Conservation (phyloP, 2,329 filamentous ascomycete species). For the Pleochaeta shiraiana region DNA sequence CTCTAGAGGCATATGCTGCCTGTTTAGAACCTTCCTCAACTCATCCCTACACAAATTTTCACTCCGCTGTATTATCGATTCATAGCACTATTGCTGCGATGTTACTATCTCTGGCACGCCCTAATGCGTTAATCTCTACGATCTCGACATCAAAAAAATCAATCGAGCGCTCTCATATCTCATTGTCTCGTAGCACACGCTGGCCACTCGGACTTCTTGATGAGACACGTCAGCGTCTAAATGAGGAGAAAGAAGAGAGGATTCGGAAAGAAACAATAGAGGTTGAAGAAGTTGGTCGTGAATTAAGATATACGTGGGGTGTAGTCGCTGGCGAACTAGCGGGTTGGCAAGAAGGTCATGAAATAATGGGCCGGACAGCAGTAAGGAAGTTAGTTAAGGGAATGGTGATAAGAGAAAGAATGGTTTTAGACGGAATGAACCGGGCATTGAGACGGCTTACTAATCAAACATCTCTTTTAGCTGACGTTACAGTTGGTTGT, state of each 20-base stretch:
- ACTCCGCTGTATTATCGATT: slow-evolving; percentile 57
- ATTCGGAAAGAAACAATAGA: slow-evolving; percentile 49
- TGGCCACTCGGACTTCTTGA: slow-evolving; percentile 72
- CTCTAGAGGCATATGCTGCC: slow-evolving; percentile 50
- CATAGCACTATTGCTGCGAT: slow-evolving; percentile 69
- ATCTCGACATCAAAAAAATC: slow-evolving; percentile 55
- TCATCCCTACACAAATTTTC: slow-evolving; percentile 50
- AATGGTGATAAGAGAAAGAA: slow-evolving; percentile 62
- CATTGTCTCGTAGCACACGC: slow-evolving; percentile 48
- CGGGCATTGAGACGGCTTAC: slow-evolving; percentile 40
- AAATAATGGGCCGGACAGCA: slow-evolving; percentile 50
- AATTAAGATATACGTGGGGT: slow-evolving; percentile 80
- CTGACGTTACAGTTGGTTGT: no score
- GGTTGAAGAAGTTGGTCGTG: slow-evolving; percentile 50
- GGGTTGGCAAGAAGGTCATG: slow-evolving; percentile 81
- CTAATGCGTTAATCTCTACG: slow-evolving; percentile 51
- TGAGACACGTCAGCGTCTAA: slow-evolving; percentile 61
- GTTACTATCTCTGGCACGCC: slow-evolving; percentile 55
- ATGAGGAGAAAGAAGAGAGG: slow-evolving; percentile 67
- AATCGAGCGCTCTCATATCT: slow-evolving; percentile 57
- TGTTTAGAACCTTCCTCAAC: slow-evolving; percentile 45
- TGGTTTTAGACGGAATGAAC: slow-evolving; percentile 58
- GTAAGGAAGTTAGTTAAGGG: slow-evolving; percentile 54
- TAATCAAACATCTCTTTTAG: slow-evolving; percentile 1
- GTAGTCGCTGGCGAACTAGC: slow-evolving; percentile 81